These are phyloP conservation scores for Fagopyrum homotropicum DNA, from an alignment of 148 eudicot species.

Conservation along the genomic window DNA sequence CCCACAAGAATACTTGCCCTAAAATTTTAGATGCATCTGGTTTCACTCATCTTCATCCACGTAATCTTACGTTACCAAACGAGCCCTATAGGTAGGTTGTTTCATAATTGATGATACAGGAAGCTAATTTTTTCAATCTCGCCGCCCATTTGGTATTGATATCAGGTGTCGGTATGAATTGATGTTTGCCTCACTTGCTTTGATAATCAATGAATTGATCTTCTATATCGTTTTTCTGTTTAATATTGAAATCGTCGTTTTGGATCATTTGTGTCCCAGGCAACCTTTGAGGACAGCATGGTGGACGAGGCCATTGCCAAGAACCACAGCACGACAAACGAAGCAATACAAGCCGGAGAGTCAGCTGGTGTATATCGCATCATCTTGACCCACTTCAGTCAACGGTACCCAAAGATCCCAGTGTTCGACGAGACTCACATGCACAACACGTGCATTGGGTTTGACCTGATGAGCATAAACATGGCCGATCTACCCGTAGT, in stretches of 20 bases:
- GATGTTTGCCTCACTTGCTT: not conserved
- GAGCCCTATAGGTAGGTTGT: too few relatives aligned
- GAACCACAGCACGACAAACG: constrained; percentile 91
- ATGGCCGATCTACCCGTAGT: constrained; percentile 71
- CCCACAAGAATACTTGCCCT: too few relatives aligned
- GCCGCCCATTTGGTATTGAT: too few relatives aligned
- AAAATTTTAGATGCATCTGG: too few relatives aligned
- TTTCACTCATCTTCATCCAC: too few relatives aligned
- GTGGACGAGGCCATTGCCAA: constrained; percentile 79
- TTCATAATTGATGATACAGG: too few relatives aligned
- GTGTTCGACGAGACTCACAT: constrained; percentile 65
- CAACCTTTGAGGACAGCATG: constrained; percentile 88
- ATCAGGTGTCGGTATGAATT: not conserved
- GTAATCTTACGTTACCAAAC: too few relatives aligned
- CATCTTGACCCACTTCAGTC: constrained; percentile 94
- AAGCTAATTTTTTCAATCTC: too few relatives aligned
- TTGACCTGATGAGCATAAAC: constrained; percentile 91
- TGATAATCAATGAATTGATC: not conserved
- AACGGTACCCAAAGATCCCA: constrained; percentile 90
- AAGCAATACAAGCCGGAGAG: constrained; percentile 80
- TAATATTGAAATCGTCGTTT: not conserved
- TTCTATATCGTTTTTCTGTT: not conserved
- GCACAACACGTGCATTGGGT: constrained; percentile 84
- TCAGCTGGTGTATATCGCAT: constrained; percentile 75
- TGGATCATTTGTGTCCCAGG: constrained; percentile 29